phyloP scores from a whole-genome alignment of 2,329 filamentous ascomycete genomes.

The Dichotomopilus funicola region DNA sequence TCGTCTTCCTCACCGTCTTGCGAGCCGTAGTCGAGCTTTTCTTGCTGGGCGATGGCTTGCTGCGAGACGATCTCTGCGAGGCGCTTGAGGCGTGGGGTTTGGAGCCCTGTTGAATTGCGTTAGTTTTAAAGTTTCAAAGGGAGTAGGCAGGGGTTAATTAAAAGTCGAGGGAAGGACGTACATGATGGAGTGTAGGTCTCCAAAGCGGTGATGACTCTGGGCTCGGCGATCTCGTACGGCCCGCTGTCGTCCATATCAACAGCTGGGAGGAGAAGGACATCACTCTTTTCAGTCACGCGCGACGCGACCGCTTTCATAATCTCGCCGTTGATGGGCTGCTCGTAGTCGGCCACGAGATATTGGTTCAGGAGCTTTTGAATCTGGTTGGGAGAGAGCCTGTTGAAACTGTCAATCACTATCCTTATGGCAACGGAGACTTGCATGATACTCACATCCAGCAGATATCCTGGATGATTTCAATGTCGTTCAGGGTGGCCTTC shows the following conservation, averaged over 20 bases:
- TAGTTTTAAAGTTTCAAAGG: not conserved
- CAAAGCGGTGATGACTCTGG: constrained; percentile 86
- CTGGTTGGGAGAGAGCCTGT: constrained; percentile 91
- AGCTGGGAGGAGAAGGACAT: constrained; percentile 84
- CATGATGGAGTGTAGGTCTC: constrained; percentile 98
- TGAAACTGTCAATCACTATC: constrained; percentile 5
- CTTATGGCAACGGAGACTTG: too few species aligned
- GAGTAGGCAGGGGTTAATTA: not conserved
- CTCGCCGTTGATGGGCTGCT: constrained; percentile 98
- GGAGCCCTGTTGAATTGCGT: constrained; percentile 63
- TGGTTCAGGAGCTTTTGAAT: constrained; percentile 99
- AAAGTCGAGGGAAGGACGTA: constrained; percentile 41
- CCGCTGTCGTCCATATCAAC: constrained; percentile 99
- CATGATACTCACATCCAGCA: constrained; percentile 85
- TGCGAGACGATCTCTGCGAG: constrained; percentile 97
- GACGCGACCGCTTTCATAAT: constrained; percentile 99
- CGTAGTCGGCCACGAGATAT: constrained; percentile 96
- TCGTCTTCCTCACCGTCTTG: constrained; percentile 37
- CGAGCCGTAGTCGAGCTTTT: constrained; percentile 62
- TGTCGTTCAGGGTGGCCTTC: constrained; percentile 98
- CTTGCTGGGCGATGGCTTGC: constrained; percentile 92
- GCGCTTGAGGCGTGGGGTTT: constrained; percentile 91
- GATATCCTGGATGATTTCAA: constrained; percentile 99
- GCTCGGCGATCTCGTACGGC: constrained; percentile 96
- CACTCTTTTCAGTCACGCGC: constrained; percentile 95